Conservation (phyloP, 768 basidiomycete species). For the Kwoniella sp. region DNA sequence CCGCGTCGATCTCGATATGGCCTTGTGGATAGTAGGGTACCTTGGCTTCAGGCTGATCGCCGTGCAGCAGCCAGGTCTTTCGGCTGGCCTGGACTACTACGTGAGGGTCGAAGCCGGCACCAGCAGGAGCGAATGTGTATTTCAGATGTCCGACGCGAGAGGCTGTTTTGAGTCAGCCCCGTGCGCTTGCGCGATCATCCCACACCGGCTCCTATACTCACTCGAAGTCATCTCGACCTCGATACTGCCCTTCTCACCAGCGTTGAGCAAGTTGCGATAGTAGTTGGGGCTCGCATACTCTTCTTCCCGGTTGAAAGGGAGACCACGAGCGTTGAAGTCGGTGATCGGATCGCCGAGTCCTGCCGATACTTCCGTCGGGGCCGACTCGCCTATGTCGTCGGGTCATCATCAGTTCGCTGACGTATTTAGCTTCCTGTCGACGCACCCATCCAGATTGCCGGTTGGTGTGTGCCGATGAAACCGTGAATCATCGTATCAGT, state of each 20-base stretch:
- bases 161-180: slow-evolving; percentile 51
- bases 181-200: background rate
- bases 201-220: slow-evolving; percentile 5
- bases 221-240: slow-evolving; percentile 34
- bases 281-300: slow-evolving; percentile 50
- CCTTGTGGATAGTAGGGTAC: slow-evolving; percentile 58
- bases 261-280: slow-evolving; percentile 62
- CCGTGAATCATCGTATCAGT: slow-evolving; percentile 63
- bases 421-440: background rate
- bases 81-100: slow-evolving; percentile 66
- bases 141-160: slow-evolving; percentile 71
- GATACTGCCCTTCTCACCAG: slow-evolving; percentile 48
- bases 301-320: slow-evolving; percentile 23
- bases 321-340: slow-evolving; percentile 56
- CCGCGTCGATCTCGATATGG: slow-evolving; percentile 54
- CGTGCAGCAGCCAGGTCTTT: slow-evolving; percentile 58
- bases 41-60: slow-evolving; percentile 50
- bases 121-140: slow-evolving; percentile 57
- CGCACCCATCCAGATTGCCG: slow-evolving; percentile 78
- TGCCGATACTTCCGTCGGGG: slow-evolving; percentile 53
- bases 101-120: slow-evolving; percentile 54
- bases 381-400: slow-evolving; percentile 38
- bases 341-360: slow-evolving; percentile 61
- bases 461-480: slow-evolving; percentile 74
- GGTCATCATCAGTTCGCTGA: background rate